Percentiles rank a stretch among this genome's conserved stretches.
Conservation (phyloP, 805 yeast genomes). For the Starmerella bombi region DNA sequence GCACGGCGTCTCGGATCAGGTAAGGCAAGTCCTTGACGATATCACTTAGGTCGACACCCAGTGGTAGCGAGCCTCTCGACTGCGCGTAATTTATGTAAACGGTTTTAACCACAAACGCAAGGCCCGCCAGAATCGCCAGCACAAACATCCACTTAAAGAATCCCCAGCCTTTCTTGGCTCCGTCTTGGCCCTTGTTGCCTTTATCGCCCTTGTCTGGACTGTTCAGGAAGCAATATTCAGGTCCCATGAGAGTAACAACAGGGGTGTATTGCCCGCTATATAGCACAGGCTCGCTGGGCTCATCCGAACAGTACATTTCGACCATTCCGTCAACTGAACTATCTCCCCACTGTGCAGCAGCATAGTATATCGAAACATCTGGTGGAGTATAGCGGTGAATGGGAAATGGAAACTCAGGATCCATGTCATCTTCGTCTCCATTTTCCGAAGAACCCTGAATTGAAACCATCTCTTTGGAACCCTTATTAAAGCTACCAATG, state of each 20-base stretch:
- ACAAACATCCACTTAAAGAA: constrained; percentile 75
- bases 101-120: constrained; percentile 57
- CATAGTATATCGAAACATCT: constrained; percentile 22
- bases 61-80: constrained; percentile 52
- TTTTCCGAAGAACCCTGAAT: constrained; percentile 9
- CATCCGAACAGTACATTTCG: constrained; percentile 3
- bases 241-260: background rate
- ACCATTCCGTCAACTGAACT: constrained; percentile 27
- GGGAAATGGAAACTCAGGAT: too few species aligned
- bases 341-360: constrained; percentile 61
- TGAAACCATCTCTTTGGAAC: constrained; percentile 14
- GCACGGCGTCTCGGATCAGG: constrained; percentile 59
- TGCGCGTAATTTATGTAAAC: constrained; percentile 67
- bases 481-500: constrained; percentile 16
- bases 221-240: background rate
- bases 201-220: background rate
- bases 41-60: constrained; percentile 32
- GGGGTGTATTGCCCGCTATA: too few species aligned
- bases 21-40: constrained; percentile 53
- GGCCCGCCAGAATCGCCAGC: constrained; percentile 53
- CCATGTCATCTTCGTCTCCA: constrained; percentile 18
- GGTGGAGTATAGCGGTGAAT: background rate
- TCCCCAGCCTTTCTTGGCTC: constrained; percentile 45
- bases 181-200: background rate
- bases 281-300: background rate